Evolutionary conservation across 2,329 filamentous ascomycete genomes (phyloP).

Genomic region (Trichoderma sp.): DNA sequence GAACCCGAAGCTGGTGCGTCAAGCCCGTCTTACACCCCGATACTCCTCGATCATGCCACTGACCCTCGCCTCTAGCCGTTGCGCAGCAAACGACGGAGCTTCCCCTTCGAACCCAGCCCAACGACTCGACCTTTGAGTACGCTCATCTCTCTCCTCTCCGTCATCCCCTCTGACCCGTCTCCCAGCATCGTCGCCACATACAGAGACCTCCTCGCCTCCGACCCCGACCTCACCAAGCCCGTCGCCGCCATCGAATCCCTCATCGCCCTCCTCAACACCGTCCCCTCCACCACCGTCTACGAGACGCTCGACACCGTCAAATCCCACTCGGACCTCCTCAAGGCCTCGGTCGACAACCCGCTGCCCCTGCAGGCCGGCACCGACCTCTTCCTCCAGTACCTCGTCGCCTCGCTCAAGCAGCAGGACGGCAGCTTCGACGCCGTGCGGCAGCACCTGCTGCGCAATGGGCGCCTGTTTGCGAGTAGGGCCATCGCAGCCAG

Average conservation of each 20-base stretch:
- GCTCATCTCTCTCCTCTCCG: background rate
- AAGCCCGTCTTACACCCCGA: too few species aligned
- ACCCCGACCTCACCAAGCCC: slow-evolving; percentile 90
- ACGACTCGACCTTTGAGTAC: slow-evolving; percentile 42
- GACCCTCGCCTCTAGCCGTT: slow-evolving; percentile 14
- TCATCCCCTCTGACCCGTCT: background rate
- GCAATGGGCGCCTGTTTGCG: slow-evolving; percentile 85
- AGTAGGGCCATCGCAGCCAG: slow-evolving; percentile 82
- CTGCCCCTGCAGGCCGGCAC: slow-evolving; percentile 92
- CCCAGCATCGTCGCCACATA: slow-evolving; percentile 61
- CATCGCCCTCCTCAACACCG: slow-evolving; percentile 80
- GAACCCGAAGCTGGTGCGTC: slow-evolving; percentile 17
- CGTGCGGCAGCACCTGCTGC: slow-evolving; percentile 78
- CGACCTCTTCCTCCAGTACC: slow-evolving; percentile 92
- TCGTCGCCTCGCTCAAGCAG: slow-evolving; percentile 72
- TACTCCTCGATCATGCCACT: background rate
- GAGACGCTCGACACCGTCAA: slow-evolving; percentile 89
- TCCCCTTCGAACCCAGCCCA: slow-evolving; percentile 35
- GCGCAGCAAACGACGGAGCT: slow-evolving; percentile 26
- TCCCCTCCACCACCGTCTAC: slow-evolving; percentile 81
- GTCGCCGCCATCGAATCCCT: slow-evolving; percentile 92
- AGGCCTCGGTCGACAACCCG: slow-evolving; percentile 78
- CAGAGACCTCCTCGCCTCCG: slow-evolving; percentile 58
- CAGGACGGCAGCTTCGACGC: slow-evolving; percentile 68
- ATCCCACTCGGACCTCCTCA: slow-evolving; percentile 75